Evolutionary conservation across 495 filamentous ascomycete species (phyloP), one percentile per base, ranked within the genome.

Genomic region (Penicillium cataractarum): DNA sequence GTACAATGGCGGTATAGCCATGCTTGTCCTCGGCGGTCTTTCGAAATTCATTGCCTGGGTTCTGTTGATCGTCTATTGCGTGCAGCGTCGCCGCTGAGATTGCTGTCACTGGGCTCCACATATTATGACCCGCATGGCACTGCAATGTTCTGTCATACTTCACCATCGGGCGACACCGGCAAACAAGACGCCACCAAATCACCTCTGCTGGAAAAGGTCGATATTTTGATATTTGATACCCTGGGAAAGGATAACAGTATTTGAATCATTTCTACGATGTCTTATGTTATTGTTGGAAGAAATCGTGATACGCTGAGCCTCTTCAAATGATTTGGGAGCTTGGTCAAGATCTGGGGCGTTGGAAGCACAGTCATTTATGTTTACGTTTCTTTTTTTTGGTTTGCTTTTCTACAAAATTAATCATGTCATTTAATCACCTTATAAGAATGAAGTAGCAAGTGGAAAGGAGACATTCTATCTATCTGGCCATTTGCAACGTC

Each of bases 41-140:
- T 35, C 51, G 32, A 67, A 67, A 51, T 62, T 70, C 54, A 61
- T 51, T 24, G 59, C 42, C 22, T 70, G 64, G 68, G 60, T 70
- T 26, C 59, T 70, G 2, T 51, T 67, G 29, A 65, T 67, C 24
- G 50, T 70, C 49, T 70, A 54, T 54, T 64, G 64, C 55, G 59
- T 67, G 22, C 61, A 66, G 59, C 67, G 67, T 59, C 51, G 44
- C 50, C 67, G 64, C 12, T 46, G 17, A 22, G 24, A 9, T 13
- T 8, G 19, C 10, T 46, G 42, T 46, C 21, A 46, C n/a, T 46
- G 42, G 19, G 42, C 7, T 24, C 9, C 21, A 6, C 19, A 3
- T 12, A 22, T 46, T 24, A 0, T 21, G 42, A 24, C 19, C 21
- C 13, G 10, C n/a, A 24, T 22, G 42, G 12, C 42, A 46, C 7